These are phyloP conservation scores for Capronia epimyces DNA, from an alignment of 2,329 filamentous ascomycete genomes.

Conservation along the genomic window DNA sequence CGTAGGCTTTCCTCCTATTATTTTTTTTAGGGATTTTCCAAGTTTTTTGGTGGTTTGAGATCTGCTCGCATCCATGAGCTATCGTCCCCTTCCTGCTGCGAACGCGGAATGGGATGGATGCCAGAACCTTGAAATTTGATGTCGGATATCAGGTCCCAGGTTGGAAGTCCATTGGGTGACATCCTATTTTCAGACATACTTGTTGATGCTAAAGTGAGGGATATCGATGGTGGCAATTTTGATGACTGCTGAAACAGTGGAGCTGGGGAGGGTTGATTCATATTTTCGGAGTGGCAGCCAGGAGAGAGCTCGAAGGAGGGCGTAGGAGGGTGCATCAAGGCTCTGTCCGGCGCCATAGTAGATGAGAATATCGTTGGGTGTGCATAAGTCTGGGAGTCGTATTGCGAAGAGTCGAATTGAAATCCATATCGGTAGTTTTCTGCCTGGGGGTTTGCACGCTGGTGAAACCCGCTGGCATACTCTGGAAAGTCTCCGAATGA, in stretches of 20 bases:
- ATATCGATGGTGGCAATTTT: background rate
- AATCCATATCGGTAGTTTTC: background rate
- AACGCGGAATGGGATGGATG: background rate
- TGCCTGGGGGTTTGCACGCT: background rate
- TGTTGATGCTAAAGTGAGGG: background rate
- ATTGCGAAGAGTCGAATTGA: background rate
- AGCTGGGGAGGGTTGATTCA: background rate
- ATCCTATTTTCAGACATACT: background rate
- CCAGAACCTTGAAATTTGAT: background rate
- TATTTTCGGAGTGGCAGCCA: no score
- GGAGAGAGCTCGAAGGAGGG: no score
- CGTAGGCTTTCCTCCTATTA: constrained; percentile 25
- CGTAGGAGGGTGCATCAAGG: background rate
- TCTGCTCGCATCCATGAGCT: constrained; percentile 9
- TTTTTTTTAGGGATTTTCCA: constrained; percentile 24
- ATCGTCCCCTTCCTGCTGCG: background rate
- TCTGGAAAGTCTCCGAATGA: constrained; percentile 4
- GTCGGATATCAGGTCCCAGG: constrained; percentile 1
- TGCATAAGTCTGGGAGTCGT: background rate
- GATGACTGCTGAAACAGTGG: background rate
- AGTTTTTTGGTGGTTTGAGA: constrained; percentile 1
- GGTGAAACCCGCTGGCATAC: background rate
- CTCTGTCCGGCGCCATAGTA: background rate
- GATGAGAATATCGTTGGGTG: background rate
- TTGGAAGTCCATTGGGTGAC: background rate